Conservation (phyloP, 257 asterid genomes). For the Rehmannia glutinosa region DNA sequence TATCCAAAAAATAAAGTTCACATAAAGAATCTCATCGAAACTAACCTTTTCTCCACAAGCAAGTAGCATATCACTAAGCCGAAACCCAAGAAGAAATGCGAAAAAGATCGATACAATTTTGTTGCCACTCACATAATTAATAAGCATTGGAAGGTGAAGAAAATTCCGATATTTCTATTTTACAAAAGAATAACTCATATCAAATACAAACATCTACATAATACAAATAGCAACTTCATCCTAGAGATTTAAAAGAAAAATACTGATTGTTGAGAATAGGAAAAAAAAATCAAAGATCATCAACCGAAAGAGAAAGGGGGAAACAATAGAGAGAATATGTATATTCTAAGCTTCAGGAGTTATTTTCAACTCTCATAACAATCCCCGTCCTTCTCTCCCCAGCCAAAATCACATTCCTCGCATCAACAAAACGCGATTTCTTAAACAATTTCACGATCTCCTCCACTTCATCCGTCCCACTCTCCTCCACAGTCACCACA, state of each 20-base stretch:
- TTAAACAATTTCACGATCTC: conserved; percentile 49
- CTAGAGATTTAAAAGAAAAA: background rate
- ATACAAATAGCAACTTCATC: conserved; percentile 9
- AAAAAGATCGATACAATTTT: background rate
- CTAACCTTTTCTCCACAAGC: background rate
- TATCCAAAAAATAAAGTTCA: background rate
- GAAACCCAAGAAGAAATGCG: background rate
- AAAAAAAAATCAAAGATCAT: background rate
- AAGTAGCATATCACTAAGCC: conserved; percentile 2
- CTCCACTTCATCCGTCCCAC: conserved; percentile 49
- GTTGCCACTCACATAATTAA: background rate
- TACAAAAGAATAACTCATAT: conserved; percentile 13
- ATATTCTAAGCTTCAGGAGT: background rate
- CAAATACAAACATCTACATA: conserved; percentile 11
- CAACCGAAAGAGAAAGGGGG: background rate
- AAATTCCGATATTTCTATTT: background rate
- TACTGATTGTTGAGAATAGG: background rate
- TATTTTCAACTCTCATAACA: conserved; percentile 42
- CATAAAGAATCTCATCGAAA: background rate
- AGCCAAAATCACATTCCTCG: conserved; percentile 48
- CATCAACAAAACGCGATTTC: conserved; percentile 49
- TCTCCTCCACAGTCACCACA: conserved; percentile 77
- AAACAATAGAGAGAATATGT: background rate
- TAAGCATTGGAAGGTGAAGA: background rate
- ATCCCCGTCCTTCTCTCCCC: conserved; percentile 69